Percentiles rank a stretch among this genome's conserved stretches.
Evolutionary conservation across 2,329 filamentous ascomycete species (phyloP).

Genomic region (Diaporthe vaccinii): DNA sequence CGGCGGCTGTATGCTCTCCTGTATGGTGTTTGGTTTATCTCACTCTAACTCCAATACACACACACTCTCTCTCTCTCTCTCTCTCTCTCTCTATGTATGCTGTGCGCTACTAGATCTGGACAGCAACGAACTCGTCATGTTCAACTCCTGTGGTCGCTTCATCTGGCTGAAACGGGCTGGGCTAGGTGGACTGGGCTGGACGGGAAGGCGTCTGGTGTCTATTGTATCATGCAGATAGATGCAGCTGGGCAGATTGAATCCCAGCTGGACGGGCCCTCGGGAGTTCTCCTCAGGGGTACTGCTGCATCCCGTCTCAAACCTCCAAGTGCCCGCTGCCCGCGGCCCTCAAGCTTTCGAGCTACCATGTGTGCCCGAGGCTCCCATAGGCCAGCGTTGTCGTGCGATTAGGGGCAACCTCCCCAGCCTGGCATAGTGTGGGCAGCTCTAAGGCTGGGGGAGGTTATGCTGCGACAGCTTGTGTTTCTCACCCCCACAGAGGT

Average conservation of each 20-base stretch:
- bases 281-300: neutral
- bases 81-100: neutral
- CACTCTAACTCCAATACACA: neutral
- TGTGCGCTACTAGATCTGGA: neutral
- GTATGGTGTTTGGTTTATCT: too few species aligned
- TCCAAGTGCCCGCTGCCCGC: neutral
- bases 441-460: conserved; percentile 11
- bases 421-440: conserved; percentile 23
- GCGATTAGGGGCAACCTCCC: conserved; percentile 13
- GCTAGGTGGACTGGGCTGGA: neutral
- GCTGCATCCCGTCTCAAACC: neutral
- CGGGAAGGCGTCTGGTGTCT: neutral
- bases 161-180: conserved; percentile 6
- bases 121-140: neutral
- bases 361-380: neutral
- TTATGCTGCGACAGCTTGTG: conserved; percentile 35
- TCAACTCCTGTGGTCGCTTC: neutral
- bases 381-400: conserved; percentile 1
- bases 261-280: conserved; percentile 10
- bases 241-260: neutral
- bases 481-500: conserved; percentile 28
- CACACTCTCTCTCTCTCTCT: neutral
- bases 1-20: too few species aligned
- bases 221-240: conserved; percentile 8
- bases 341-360: conserved; percentile 1